Evolutionary conservation across 2,329 filamentous ascomycete species (phyloP).

Genomic region (Trichoderma guizhouense): DNA sequence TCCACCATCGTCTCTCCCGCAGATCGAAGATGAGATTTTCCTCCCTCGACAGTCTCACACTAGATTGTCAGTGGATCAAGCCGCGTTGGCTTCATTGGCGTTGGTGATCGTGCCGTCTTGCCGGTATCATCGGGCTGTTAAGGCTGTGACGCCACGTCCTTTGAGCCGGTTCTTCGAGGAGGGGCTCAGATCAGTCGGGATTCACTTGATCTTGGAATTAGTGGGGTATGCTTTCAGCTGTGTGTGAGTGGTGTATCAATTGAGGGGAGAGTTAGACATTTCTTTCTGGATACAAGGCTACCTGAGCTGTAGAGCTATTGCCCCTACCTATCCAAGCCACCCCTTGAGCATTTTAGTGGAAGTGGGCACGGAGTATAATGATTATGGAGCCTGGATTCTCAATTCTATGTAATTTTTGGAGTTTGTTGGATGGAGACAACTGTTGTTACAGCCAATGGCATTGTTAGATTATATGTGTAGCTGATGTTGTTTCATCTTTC

Average conservation of each 20-base stretch:
- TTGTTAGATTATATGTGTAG: neutral
- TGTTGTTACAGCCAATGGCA: neutral
- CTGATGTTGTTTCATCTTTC: neutral
- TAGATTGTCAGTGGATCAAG: constrained; percentile 44
- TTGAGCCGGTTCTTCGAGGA: neutral
- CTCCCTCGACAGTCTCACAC: constrained; percentile 29
- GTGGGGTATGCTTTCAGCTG: neutral
- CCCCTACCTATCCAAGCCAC: no score
- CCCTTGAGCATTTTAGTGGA: neutral
- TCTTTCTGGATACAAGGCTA: neutral
- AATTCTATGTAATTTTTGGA: neutral
- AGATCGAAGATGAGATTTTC: neutral
- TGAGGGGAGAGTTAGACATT: neutral
- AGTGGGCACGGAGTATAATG: neutral
- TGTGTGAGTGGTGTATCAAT: neutral
- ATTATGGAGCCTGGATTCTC: neutral
- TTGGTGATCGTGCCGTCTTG: neutral
- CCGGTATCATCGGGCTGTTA: neutral
- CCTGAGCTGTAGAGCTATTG: neutral
- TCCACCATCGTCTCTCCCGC: neutral
- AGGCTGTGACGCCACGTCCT: neutral
- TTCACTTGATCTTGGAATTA: neutral
- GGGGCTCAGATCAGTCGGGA: neutral
- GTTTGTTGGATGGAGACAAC: neutral
- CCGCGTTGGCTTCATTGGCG: neutral